Conservation (phyloP, 2,329 filamentous ascomycete genomes). For the Sclerotinia nivalis region DNA sequence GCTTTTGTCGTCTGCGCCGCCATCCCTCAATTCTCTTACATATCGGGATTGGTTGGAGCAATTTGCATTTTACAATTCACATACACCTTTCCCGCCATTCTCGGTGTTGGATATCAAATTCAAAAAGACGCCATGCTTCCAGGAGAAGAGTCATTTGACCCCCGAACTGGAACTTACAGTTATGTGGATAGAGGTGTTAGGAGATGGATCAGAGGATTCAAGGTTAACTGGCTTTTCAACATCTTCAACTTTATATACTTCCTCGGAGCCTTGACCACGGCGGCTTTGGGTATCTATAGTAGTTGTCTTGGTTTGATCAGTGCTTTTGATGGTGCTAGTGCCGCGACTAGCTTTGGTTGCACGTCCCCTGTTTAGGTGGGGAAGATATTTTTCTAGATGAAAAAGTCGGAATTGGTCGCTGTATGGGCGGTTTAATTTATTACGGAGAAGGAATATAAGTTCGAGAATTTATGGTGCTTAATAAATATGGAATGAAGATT, state of each 20-base stretch:
- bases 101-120: constrained; percentile 38
- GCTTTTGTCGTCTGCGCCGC: constrained; percentile 57
- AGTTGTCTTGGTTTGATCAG: constrained; percentile 19
- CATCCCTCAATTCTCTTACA: constrained; percentile 48
- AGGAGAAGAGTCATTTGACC: constrained; percentile 40
- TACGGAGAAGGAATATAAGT: background rate
- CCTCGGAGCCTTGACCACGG: constrained; percentile 31
- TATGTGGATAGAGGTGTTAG: constrained; percentile 22
- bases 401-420: background rate
- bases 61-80: constrained; percentile 49
- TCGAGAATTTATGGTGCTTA: no score
- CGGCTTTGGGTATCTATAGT: constrained; percentile 34
- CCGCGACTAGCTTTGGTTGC: constrained; percentile 21
- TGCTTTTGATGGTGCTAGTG: constrained; percentile 11
- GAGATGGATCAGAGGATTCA: constrained; percentile 33
- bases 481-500: background rate
- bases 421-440: background rate
- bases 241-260: constrained; percentile 33
- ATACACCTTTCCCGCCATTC: constrained; percentile 49
- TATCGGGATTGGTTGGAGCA: constrained; percentile 44
- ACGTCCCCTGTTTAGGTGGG: background rate
- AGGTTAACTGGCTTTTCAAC: constrained; percentile 28
- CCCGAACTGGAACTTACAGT: constrained; percentile 28
- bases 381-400: background rate
- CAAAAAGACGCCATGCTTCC: constrained; percentile 36